A percentile compares a stretch with the other conserved stretches of the same genome.
These are phyloP conservation scores for Acanthamoeba lugdunensis DNA, from an alignment of 208 protist species.

Conservation along the genomic window DNA sequence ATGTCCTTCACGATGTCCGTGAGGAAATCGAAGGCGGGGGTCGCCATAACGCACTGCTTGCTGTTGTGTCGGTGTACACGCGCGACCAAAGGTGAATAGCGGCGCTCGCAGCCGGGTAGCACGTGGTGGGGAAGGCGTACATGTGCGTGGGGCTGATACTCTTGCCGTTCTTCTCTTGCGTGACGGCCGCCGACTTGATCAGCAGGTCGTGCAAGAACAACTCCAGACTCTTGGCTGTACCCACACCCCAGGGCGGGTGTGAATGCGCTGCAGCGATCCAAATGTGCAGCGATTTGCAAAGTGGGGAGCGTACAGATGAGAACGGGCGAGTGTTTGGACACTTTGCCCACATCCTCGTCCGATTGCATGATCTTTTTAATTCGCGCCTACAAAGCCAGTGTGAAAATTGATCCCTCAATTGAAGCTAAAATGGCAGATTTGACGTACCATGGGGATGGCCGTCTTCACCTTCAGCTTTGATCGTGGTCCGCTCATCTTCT, in stretches of 20 bases:
- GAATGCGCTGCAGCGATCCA: neutral
- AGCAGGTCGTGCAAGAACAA: slow-evolving; percentile 44
- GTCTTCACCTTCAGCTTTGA: slow-evolving; percentile 39
- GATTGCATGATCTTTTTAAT: slow-evolving; percentile 70
- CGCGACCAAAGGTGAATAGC: neutral
- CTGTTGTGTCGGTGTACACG: neutral
- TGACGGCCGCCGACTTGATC: neutral
- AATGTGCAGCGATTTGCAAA: neutral
- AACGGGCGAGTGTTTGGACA: slow-evolving; percentile 51
- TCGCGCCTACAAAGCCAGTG: slow-evolving; percentile 15
- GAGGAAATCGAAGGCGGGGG: slow-evolving; percentile 21
- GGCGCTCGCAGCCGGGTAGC: neutral
- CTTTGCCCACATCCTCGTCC: slow-evolving; percentile 59
- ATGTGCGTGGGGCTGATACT: slow-evolving; percentile 45
- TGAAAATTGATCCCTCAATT: neutral
- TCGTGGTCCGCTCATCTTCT: slow-evolving; percentile 23
- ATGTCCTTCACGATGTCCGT: slow-evolving; percentile 20
- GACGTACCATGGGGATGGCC: slow-evolving; percentile 13
- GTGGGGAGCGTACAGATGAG: slow-evolving; percentile 30
- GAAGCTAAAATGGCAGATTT: too few species aligned
- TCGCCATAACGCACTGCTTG: slow-evolving; percentile 29
- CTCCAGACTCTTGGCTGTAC: slow-evolving; percentile 48
- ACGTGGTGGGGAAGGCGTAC: neutral
- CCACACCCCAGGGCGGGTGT: neutral
- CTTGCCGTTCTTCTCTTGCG: slow-evolving; percentile 30